Base-by-base conservation (phyloP, 306 rosid species). In the Hippophae gyantsensis region DNA sequence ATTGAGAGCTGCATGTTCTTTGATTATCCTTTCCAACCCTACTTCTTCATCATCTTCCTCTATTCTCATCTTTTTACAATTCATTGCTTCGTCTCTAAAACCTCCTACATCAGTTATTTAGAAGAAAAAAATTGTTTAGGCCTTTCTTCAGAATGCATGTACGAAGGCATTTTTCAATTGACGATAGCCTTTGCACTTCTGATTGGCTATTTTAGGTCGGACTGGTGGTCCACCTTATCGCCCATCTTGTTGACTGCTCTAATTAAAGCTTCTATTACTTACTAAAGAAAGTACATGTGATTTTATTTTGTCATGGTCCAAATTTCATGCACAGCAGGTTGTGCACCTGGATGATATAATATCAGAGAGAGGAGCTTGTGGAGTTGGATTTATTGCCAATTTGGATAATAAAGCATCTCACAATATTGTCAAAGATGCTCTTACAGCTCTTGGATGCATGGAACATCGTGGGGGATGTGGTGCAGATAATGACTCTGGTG, bases 381-480 rank as follows among this genome's bases (percentile, higher is more conserved):
- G 98, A 61, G 98, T 92, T 73, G 98, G 98, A 47, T 92, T 87
- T 74, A 86, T 92, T 67, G 98, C 96, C 72, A 85, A 92, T 80
- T 74, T 92, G 79, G 93, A 88, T 13, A 92, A 92, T 70, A 92
- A 76, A 72, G 85, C 54, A 57, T 92, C 96, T 7, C 86, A 85
- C 63, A 73, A 73, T 44, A 88, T 83, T 66, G 81, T 92, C 49
- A 72, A 78, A 77, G 95, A 92, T 80, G 96, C 96, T 73, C 88
- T 92, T 62, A 76, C 72, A 67, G 95, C 96, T 74, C 87, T 92
- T 64, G 78, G 96, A 76, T 92, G 98, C 66, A 92, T 87, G 98
- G 98, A 92, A 78, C 98, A 92, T 78, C 95, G 96, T 67, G 98
- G 98, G 62, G 98, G 98, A 59, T 92, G 98, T 75, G 96, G 96